phyloP scores from a whole-genome alignment of 2,329 filamentous ascomycete genomes.

The Colletotrichum abscissum region DNA sequence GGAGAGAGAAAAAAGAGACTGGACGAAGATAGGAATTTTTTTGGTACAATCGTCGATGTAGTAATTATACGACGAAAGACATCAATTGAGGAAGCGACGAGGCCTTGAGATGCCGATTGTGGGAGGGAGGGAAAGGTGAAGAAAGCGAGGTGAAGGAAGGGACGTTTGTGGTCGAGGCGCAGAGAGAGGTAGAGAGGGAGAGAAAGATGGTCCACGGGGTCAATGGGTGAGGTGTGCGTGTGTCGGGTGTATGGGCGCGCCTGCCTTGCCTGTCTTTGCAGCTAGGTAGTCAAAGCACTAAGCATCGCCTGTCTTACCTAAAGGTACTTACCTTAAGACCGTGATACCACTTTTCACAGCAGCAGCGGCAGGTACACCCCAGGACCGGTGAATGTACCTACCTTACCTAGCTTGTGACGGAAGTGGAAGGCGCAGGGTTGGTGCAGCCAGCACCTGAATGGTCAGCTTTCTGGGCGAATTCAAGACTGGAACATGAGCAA shows the following conservation, averaged over 20 bases:
- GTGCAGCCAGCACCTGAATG: not conserved
- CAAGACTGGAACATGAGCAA: not conserved
- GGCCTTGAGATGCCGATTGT: conserved; percentile 22
- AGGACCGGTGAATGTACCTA: not conserved
- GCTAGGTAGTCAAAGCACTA: not conserved
- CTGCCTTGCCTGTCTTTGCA: not conserved
- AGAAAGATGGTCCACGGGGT: not conserved
- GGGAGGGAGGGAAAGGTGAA: conserved; percentile 24
- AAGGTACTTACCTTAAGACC: not conserved
- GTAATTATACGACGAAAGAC: conserved; percentile 7
- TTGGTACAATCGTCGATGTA: conserved; percentile 25
- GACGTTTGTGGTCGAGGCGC: not conserved
- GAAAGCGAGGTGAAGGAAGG: conserved; percentile 33
- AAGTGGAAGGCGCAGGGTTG: not conserved
- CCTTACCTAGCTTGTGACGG: conserved; percentile 6
- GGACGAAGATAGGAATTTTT: conserved; percentile 38
- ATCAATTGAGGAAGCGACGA: conserved; percentile 21
- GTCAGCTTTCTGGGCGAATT: not conserved
- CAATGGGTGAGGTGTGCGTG: not conserved
- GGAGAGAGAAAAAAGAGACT: conserved; percentile 22
- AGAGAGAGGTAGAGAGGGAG: conserved; percentile 1
- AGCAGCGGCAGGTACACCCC: not conserved
- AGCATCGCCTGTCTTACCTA: not conserved
- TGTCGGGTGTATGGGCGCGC: not conserved
- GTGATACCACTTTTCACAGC: not conserved